phyloP scores from a whole-genome alignment of 2,329 filamentous ascomycete genomes.

The Nemania abortiva region DNA sequence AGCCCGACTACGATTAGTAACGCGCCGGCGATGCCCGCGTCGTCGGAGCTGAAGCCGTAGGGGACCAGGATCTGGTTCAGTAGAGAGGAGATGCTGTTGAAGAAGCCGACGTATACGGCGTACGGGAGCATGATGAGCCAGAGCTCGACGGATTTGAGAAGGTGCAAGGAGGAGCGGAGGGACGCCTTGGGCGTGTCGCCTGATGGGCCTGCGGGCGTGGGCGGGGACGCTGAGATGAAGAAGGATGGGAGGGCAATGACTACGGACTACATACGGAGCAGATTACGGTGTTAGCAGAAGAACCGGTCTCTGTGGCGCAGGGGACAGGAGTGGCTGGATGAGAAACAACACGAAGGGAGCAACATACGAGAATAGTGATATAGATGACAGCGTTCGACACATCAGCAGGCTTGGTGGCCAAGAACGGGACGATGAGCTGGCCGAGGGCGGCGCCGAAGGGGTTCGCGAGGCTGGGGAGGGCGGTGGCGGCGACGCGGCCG shows the following conservation, averaged over 20 bases:
- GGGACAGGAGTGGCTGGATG: conserved; percentile 23
- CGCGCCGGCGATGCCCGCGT: conserved; percentile 90
- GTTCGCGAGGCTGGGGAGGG: conserved; percentile 86
- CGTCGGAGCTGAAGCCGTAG: conserved; percentile 84
- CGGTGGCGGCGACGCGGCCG: conserved; percentile 88
- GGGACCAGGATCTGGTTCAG: conserved; percentile 91
- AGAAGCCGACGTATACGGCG: conserved; percentile 86
- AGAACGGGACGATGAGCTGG: conserved; percentile 86
- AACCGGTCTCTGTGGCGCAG: background rate
- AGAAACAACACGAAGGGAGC: background rate
- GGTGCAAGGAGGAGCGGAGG: conserved; percentile 65
- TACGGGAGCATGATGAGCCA: conserved; percentile 88
- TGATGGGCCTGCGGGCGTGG: conserved; percentile 80
- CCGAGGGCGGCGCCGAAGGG: conserved; percentile 90
- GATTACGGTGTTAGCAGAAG: background rate
- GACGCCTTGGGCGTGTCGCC: conserved; percentile 68
- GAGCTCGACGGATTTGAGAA: conserved; percentile 77
- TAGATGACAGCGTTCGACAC: conserved; percentile 88
- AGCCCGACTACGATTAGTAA: conserved; percentile 91
- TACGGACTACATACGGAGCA: conserved; percentile 52
- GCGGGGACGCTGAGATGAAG: conserved; percentile 81
- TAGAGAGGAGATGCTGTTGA: conserved; percentile 90
- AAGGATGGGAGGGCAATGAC: conserved; percentile 79
- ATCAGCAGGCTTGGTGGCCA: conserved; percentile 71
- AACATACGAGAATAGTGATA: conserved; percentile 81